These are phyloP conservation scores for Kodamaea arcana DNA, from an alignment of 1,139 yeast genomes.

Conservation along the genomic window DNA sequence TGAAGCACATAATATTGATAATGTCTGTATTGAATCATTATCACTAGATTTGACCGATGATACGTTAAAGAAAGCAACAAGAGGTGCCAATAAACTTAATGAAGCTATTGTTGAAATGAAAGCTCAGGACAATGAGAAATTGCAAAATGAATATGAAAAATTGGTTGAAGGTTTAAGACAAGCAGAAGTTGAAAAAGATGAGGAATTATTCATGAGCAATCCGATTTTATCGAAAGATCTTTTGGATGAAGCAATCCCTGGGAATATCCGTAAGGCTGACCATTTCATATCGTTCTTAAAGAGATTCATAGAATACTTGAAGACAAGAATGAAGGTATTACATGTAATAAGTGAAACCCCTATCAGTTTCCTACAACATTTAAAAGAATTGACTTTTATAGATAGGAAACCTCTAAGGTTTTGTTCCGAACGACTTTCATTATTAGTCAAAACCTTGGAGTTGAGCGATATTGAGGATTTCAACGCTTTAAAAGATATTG, in stretches of 20 bases:
- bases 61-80: conserved; percentile 40
- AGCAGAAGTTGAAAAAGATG: conserved; percentile 68
- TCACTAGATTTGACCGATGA: conserved; percentile 69
- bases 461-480: conserved; percentile 87
- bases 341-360: conserved; percentile 98
- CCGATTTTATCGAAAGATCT: conserved; percentile 86
- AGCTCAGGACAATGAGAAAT: conserved; percentile 71
- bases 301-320: conserved; percentile 87
- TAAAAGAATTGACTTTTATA: conserved; percentile 88
- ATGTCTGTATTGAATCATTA: conserved; percentile 93
- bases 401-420: conserved; percentile 87
- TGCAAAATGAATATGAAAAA: conserved; percentile 87
- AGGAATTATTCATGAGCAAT: conserved; percentile 79
- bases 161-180: conserved; percentile 85
- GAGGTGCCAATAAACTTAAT: conserved; percentile 76
- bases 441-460: conserved; percentile 85
- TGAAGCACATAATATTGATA: conserved; percentile 98
- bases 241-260: conserved; percentile 91
- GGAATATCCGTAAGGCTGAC: conserved; percentile 93
- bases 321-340: conserved; percentile 94
- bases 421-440: conserved; percentile 85
- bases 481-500: conserved; percentile 89
- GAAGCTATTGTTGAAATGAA: conserved; percentile 80
- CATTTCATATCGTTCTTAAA: conserved; percentile 91
- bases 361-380: conserved; percentile 81